These are phyloP conservation scores for Pythium monospermum DNA, from an alignment of 352 stramenopile species.

Conservation along the genomic window DNA sequence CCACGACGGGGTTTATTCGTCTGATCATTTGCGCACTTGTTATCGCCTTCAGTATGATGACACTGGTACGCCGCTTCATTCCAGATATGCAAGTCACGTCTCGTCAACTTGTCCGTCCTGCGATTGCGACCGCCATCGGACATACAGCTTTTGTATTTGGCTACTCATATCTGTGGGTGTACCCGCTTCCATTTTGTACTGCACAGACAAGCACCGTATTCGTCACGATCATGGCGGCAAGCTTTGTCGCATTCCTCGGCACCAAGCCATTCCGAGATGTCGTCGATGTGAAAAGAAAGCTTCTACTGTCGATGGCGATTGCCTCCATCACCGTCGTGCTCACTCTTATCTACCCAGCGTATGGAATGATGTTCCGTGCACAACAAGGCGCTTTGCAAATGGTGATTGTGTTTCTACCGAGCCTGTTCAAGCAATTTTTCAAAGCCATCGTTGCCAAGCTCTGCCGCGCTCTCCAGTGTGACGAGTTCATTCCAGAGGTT, in stretches of 20 bases:
- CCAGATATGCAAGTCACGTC: not conserved
- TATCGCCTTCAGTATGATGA: not conserved
- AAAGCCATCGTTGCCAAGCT: conserved; percentile 1
- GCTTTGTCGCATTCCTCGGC: not conserved
- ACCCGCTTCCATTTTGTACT: not conserved
- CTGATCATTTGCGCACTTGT: conserved; percentile 3
- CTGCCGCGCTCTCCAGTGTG: not conserved
- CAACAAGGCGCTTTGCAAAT: not conserved
- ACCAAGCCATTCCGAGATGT: not conserved
- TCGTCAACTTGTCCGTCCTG: not conserved
- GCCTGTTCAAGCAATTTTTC: not conserved
- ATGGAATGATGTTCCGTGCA: not conserved
- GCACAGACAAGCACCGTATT: not conserved
- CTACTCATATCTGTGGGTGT: not conserved
- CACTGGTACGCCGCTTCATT: not conserved
- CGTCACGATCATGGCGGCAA: not conserved
- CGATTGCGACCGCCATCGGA: not conserved
- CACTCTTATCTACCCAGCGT: conserved; percentile 1
- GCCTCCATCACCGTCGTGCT: not conserved
- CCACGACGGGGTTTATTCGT: not conserved
- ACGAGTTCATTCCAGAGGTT: not conserved
- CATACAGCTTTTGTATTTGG: not conserved
- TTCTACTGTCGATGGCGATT: not conserved
- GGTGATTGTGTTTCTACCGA: not conserved
- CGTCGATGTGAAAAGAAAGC: not conserved